phyloP scores from a whole-genome alignment of 495 filamentous ascomycete genomes.

The Tuber umbilicatum region DNA sequence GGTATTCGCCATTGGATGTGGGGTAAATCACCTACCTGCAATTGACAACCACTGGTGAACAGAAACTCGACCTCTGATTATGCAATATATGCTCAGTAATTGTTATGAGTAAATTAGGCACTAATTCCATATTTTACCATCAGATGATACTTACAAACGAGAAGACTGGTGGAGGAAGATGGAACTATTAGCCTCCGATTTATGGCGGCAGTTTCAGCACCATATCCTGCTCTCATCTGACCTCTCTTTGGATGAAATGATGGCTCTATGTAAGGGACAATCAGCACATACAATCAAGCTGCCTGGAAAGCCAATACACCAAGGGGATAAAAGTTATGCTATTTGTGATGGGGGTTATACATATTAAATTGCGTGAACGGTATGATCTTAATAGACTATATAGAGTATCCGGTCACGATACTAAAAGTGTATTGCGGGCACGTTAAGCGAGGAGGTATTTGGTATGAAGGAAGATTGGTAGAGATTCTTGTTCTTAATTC shows the following conservation, averaged over 20 bases:
- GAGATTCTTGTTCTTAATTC: too few relatives aligned
- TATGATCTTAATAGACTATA: too few relatives aligned
- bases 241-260: conserved; percentile 17
- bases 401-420: too few relatives aligned
- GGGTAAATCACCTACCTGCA: conserved; percentile 5
- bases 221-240: conserved; percentile 3
- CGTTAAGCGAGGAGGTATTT: too few relatives aligned
- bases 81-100: conserved; percentile 11
- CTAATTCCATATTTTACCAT: conserved; percentile 11
- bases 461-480: too few relatives aligned
- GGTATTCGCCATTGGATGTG: conserved; percentile 24
- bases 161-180: conserved; percentile 16
- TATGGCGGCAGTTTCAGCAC: background rate
- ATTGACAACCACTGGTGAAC: conserved; percentile 14
- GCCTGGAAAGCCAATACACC: too few relatives aligned
- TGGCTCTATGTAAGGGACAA: too few relatives aligned
- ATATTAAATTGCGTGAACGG: too few relatives aligned
- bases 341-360: conserved; percentile 15
- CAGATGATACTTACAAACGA: background rate
- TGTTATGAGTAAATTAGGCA: conserved; percentile 17
- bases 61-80: conserved; percentile 11
- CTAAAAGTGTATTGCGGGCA: too few relatives aligned
- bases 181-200: conserved; percentile 11
- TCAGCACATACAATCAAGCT: too few relatives aligned
- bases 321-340: background rate